Evolutionary conservation across 805 yeast genomes (phyloP).

Genomic region (Yarrowia hollandica): DNA sequence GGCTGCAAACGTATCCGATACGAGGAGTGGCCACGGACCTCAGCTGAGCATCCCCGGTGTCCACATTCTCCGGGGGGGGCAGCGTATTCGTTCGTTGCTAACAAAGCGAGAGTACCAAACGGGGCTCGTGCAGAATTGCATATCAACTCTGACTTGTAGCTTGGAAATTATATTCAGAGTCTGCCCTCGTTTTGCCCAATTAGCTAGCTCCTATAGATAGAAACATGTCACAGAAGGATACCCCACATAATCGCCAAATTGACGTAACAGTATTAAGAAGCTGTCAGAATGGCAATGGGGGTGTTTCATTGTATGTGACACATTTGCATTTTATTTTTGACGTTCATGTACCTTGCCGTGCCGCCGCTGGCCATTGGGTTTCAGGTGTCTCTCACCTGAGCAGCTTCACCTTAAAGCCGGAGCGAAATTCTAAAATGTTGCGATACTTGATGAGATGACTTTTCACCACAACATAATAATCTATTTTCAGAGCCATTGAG

Average conservation of each 20-base stretch:
- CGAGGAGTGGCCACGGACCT: neutral
- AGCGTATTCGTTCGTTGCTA: neutral
- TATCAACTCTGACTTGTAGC: neutral
- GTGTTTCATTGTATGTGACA: neutral
- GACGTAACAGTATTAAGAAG: neutral
- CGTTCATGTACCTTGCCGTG: slow-evolving; percentile 13
- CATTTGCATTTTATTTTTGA: slow-evolving; percentile 7
- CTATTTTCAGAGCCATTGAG: neutral
- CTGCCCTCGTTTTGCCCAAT: neutral
- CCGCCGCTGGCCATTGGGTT: slow-evolving; percentile 1
- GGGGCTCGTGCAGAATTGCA: neutral
- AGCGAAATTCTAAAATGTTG: neutral
- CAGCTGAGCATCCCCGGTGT: neutral
- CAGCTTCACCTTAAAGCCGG: neutral
- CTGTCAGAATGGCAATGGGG: neutral
- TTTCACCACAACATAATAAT: neutral
- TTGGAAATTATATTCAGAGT: neutral
- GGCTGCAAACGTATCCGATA: neutral
- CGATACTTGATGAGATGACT: neutral
- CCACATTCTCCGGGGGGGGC: neutral
- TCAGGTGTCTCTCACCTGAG: slow-evolving; percentile 12
- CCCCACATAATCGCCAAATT: slow-evolving; percentile 5
- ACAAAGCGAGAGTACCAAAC: neutral
- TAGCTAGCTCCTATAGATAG: neutral
- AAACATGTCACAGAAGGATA: neutral